Conservation (phyloP, 1,139 yeast genomes). For the Protomyces inundatus region DNA sequence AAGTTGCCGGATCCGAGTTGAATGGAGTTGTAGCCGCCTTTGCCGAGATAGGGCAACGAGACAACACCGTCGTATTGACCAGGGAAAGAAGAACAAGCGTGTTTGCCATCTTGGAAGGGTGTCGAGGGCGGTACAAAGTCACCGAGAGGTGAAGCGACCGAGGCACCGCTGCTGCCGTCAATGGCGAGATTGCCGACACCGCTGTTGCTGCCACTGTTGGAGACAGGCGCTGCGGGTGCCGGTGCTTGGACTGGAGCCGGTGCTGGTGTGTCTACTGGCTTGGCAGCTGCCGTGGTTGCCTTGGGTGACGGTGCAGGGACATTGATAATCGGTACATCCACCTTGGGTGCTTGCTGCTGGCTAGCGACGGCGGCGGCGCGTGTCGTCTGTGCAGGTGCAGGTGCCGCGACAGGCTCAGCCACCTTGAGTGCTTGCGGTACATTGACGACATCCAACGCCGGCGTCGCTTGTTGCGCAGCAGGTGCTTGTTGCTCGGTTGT, state of each 20-base stretch:
- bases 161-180: slow-evolving; percentile 3
- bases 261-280: background rate
- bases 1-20: slow-evolving; percentile 49
- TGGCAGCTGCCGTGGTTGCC: background rate
- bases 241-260: background rate
- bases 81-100: slow-evolving; percentile 76
- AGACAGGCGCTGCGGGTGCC: background rate
- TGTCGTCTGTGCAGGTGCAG: background rate
- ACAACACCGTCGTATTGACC: slow-evolving; percentile 79
- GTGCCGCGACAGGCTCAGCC: background rate
- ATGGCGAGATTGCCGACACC: background rate
- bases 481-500: slow-evolving; percentile 36
- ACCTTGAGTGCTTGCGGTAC: background rate
- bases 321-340: background rate
- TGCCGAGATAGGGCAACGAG: slow-evolving; percentile 69
- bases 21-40: slow-evolving; percentile 92
- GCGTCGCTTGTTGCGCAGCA: slow-evolving; percentile 43
- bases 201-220: background rate
- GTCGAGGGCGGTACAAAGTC: slow-evolving; percentile 43
- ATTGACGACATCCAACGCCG: slow-evolving; percentile 34
- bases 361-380: background rate
- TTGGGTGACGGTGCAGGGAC: background rate
- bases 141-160: slow-evolving; percentile 5
- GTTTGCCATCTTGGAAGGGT: slow-evolving; percentile 72
- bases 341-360: background rate